phyloP scores from a whole-genome alignment of 495 filamentous ascomycete species.

The Sporormia fimetaria region DNA sequence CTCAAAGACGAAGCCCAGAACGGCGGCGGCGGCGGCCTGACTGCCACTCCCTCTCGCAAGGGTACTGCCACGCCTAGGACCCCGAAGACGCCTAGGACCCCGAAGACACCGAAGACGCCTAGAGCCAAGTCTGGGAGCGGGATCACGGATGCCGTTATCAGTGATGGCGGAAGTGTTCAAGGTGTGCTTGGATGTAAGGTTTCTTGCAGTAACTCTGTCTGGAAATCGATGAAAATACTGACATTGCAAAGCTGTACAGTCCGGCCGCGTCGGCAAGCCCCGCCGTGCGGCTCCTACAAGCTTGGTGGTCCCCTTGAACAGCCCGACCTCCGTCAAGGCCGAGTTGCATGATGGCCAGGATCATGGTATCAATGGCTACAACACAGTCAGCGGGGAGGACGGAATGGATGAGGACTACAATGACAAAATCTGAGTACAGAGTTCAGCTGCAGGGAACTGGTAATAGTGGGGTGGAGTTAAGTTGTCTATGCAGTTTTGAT shows the following conservation, averaged over 20 bases:
- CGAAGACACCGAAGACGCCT: neutral
- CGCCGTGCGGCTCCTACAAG: too few relatives aligned
- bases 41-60: too few relatives aligned
- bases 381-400: too few relatives aligned
- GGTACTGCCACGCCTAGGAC: conserved; percentile 2
- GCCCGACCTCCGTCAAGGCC: too few relatives aligned
- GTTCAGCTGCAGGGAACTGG: too few relatives aligned
- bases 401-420: too few relatives aligned
- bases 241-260: conserved; percentile 7
- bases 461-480: too few relatives aligned
- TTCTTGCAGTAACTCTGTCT: neutral
- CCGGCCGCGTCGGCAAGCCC: conserved; percentile 15
- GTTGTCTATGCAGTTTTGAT: too few relatives aligned
- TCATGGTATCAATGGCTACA: too few relatives aligned
- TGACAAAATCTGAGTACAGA: too few relatives aligned
- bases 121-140: neutral
- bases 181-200: neutral
- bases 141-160: neutral
- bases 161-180: neutral
- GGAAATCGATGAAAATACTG: neutral
- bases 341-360: too few relatives aligned
- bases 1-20: conserved; percentile 6
- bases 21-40: neutral
- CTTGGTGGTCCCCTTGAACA: too few relatives aligned
- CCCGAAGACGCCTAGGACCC: neutral